Evolutionary conservation across 2,329 filamentous ascomycete species (phyloP).

Genomic region (Ilyonectria destructans): DNA sequence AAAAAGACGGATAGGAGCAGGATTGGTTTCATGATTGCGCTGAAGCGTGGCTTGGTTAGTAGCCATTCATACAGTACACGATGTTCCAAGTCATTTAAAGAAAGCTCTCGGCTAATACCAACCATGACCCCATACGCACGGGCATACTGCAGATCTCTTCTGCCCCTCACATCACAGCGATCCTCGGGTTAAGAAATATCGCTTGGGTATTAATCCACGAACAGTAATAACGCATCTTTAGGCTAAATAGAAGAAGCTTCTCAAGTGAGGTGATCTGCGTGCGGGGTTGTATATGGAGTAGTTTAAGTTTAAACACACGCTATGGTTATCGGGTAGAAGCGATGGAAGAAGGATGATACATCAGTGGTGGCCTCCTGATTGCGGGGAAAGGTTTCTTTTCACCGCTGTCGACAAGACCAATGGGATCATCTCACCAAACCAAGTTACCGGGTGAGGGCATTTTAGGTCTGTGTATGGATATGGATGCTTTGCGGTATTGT

Average conservation of each 20-base stretch:
- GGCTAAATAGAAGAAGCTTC: neutral
- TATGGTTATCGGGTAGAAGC: too few species aligned
- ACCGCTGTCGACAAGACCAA: too few species aligned
- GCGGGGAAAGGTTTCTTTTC: too few species aligned
- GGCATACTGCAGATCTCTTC: neutral
- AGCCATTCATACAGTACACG: neutral
- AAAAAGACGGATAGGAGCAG: neutral
- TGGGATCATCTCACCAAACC: too few species aligned
- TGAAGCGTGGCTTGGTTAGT: neutral
- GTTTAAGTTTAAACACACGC: too few species aligned
- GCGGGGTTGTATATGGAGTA: neutral
- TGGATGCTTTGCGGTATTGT: too few species aligned
- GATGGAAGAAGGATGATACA: too few species aligned
- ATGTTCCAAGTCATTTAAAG: neutral
- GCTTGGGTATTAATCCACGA: conserved; percentile 1
- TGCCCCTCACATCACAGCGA: neutral
- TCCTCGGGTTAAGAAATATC: neutral
- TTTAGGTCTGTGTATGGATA: too few species aligned
- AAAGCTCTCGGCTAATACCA: neutral
- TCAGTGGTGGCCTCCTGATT: too few species aligned
- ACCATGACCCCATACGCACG: neutral
- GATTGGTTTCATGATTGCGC: neutral
- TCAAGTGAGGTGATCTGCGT: neutral
- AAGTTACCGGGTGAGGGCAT: too few species aligned
- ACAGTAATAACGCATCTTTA: neutral